phyloP scores from a whole-genome alignment of 2,329 filamentous ascomycete species.

The Raffaelea arxii region DNA sequence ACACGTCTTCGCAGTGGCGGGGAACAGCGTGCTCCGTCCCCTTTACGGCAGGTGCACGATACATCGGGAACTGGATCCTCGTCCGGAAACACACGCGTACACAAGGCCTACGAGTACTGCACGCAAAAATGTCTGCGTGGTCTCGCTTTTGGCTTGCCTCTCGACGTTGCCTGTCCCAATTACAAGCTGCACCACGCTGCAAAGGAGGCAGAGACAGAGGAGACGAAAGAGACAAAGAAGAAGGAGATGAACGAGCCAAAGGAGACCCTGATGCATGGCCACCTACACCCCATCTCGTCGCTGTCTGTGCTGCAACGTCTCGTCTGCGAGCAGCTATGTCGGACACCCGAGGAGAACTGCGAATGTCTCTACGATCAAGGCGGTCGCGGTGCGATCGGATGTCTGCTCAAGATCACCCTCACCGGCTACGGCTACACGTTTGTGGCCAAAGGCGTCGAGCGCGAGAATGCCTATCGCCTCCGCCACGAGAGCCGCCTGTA shows the following conservation, averaged over 20 bases:
- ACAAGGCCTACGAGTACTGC: background rate
- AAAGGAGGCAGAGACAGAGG: too few relatives aligned
- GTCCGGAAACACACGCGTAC: background rate
- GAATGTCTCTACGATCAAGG: background rate
- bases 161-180: background rate
- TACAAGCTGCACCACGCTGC: background rate
- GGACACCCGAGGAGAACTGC: background rate
- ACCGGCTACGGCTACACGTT: conserved; percentile 10
- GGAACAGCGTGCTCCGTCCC: background rate
- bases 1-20: too few relatives aligned
- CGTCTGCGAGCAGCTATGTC: background rate
- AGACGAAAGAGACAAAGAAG: too few relatives aligned
- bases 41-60: background rate
- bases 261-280: too few relatives aligned
- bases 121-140: background rate
- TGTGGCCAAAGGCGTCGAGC: conserved; percentile 8
- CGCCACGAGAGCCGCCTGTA: background rate
- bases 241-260: too few relatives aligned
- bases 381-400: conserved; percentile 1
- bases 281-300: too few relatives aligned
- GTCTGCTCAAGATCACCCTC: conserved; percentile 8
- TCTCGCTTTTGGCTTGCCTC: background rate
- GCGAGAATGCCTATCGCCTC: background rate
- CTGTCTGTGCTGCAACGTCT: too few relatives aligned
- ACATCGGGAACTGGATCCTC: too few relatives aligned